phyloP scores from a whole-genome alignment of 129 eudicot genomes.

The Saussurea involucrata region DNA sequence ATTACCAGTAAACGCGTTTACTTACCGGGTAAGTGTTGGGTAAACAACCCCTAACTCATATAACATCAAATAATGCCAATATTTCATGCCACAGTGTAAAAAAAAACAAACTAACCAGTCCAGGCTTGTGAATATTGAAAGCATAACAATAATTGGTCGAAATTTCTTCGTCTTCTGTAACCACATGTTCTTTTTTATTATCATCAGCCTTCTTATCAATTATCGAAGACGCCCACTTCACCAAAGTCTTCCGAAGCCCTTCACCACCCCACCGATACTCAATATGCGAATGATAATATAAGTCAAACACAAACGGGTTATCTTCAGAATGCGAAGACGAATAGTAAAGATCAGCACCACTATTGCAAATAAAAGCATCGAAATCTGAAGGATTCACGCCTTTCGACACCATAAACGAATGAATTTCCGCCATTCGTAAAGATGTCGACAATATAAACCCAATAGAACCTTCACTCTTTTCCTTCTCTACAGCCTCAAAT shows the following conservation, averaged over 20 bases:
- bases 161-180: constrained; percentile 84
- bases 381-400: constrained; percentile 74
- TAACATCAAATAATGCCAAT: neutral
- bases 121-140: constrained; percentile 73
- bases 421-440: constrained; percentile 65
- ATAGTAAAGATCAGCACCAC: constrained; percentile 94
- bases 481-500: constrained; percentile 73
- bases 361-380: constrained; percentile 93
- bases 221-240: constrained; percentile 73
- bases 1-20: too few relatives aligned
- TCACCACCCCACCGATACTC: constrained; percentile 99
- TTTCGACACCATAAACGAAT: constrained; percentile 58
- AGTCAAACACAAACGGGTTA: constrained; percentile 78
- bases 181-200: constrained; percentile 53
- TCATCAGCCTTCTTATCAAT: constrained; percentile 58
- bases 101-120: constrained; percentile 43
- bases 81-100: neutral
- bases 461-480: constrained; percentile 68
- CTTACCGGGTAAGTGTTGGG: too few relatives aligned
- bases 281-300: constrained; percentile 89
- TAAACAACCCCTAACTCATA: too few relatives aligned
- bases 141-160: constrained; percentile 92
- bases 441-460: constrained; percentile 94
- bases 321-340: constrained; percentile 77
- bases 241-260: constrained; percentile 93